Base-by-base conservation (phyloP, 2,329 filamentous ascomycete genomes). In the Chalaropsis ovoidea region DNA sequence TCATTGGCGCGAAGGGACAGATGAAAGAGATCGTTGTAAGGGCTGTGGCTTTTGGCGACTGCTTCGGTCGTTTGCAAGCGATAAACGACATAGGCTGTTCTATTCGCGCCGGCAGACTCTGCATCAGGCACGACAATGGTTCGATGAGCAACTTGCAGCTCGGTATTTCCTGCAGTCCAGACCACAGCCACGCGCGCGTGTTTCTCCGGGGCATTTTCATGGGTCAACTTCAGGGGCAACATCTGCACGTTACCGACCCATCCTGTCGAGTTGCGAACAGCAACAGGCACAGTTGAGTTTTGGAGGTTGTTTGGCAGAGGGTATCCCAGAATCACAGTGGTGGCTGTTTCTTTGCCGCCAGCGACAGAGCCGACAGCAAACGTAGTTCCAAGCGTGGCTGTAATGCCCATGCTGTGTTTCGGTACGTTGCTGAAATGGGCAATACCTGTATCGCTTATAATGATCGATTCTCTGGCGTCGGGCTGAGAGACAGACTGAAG, bases 11-110 rank as follows among this genome's bases (percentile, higher is more conserved):
- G 24, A n/a, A 67, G 39, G 6, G 61, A 54, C 22, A 67, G 22
- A 41, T 62, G 47, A 24, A 67, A 62, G 11, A 65, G 42, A n/a
- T 65, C 66, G 24, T 65, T 65, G 35, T 65, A 67, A 11, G 43
- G 22, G 39, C 56, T 22, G 1, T 42, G 43, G 43, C 10, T 58
- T 65, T 15, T 45, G 31, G 35, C 43, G 2, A 42, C 35, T 2
- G 65, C 62, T n/a, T 65, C 63, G 41, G 62, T 19, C 1, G 66
- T 58, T 42, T 63, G 62, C 2, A 65, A 58, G 17, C 63, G 58
- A 42, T 67, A 67, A 6, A 62, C 41, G 42, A 65, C 58, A 39
- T 62, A 67, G 13, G 43, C 63, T 7, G 63, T 65, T 27, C 27
- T 41, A 27, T 49, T 60, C 8, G 24, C 54, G 10, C 42, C 31